Base-by-base conservation (phyloP, 1,284 basidiomycete genomes). In the Ustilago trichophora region DNA sequence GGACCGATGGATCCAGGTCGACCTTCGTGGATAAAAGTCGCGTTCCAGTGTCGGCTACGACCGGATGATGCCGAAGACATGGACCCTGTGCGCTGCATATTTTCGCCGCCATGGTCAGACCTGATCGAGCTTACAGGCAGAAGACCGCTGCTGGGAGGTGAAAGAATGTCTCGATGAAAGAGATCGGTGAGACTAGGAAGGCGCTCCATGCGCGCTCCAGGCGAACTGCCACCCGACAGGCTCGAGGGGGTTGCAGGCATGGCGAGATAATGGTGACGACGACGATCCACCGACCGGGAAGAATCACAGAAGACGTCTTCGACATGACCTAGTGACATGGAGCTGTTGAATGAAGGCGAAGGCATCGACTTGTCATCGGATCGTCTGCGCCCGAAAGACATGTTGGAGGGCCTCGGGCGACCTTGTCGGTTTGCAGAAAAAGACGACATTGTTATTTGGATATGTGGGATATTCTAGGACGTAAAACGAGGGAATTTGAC, bases 321-420 rank as follows among this genome's bases (percentile, higher is more conserved):
- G 1, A 56, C 52, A 7, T 59, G 51, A 9, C 48, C 40, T 3
- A 69, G 51, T 1, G 56, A 59, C 66, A 69, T 64, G 21, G 66
- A 64, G 56, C 60, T 65, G 42, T 69, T 69, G 52, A 69, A 69
- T 2, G 66, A 69, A 11, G 66, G 66, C 19, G 66, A 69, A 21
- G 60, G 56, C 66, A 64, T 56, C 3, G 66, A 46, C 31, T 59
- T 64, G n/a, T 69, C 66, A 8, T 64, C 47, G 11, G 66, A 55
- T 13, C 47, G 25, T 33, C 60, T 43, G 13, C 56, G 48, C 6
- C 53, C 48, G 8, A 59, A 56, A 12, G 45, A 42, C 7, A 64
- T 64, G 25, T 69, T 51, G 22, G 45, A 52, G 2, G 66, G 66
- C 22, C 56, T 36, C 1, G 66, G 41, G 16, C 60, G 56, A n/a